These are phyloP conservation scores for Arthrobotrys musiformis DNA, from an alignment of 2,329 filamentous ascomycete genomes.

Conservation along the genomic window DNA sequence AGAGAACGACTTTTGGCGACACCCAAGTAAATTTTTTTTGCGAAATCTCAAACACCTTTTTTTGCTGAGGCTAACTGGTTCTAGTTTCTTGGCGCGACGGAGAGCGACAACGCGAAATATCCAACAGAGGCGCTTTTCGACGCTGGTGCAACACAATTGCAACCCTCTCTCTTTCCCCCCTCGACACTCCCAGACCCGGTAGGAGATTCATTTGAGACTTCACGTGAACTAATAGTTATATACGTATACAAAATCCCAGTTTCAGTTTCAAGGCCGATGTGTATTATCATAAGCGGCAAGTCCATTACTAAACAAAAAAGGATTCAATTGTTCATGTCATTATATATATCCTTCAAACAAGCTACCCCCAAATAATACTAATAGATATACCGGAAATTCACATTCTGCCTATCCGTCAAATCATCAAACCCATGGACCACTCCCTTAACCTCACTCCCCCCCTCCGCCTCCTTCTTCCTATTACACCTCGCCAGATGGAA, in stretches of 20 bases:
- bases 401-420: slow-evolving; percentile 71
- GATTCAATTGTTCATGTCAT: slow-evolving; percentile 4
- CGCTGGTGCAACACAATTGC: too few species aligned
- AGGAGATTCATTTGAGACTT: too few species aligned
- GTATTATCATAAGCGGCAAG: too few species aligned
- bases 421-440: slow-evolving; percentile 71
- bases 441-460: slow-evolving; percentile 63
- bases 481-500: slow-evolving; percentile 71
- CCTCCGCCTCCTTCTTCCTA: slow-evolving; percentile 65
- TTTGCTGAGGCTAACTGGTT: neutral
- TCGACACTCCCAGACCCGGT: too few species aligned
- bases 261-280: too few species aligned
- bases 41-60: slow-evolving; percentile 18
- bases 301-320: neutral
- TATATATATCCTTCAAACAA: neutral
- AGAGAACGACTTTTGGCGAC: slow-evolving; percentile 33
- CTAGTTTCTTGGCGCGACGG: slow-evolving; percentile 23
- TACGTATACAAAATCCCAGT: too few species aligned
- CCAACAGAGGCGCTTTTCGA: neutral
- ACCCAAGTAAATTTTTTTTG: slow-evolving; percentile 43
- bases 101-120: slow-evolving; percentile 32
- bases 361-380: slow-evolving; percentile 58
- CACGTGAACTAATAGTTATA: too few species aligned
- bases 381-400: slow-evolving; percentile 71
- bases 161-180: too few species aligned